Evolutionary conservation across 2,329 filamentous ascomycete species (phyloP).

Genomic region (Penicillium sumatraense): DNA sequence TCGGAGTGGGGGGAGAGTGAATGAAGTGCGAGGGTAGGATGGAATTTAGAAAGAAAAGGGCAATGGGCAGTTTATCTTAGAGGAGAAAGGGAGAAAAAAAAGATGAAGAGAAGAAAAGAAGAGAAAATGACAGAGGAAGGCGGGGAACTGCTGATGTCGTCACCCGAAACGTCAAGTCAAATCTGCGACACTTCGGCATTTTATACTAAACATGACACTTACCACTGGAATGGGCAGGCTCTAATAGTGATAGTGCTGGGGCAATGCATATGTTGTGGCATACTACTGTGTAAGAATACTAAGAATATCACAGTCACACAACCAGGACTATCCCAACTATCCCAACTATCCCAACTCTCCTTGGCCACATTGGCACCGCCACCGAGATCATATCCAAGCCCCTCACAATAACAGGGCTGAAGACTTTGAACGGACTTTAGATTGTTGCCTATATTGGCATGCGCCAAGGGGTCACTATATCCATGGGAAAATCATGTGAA

Average conservation of each 20-base stretch:
- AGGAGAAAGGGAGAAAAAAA: not conserved
- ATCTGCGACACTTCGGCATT: no score
- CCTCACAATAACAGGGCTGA: not conserved
- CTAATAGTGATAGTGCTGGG: no score
- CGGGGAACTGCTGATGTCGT: not conserved
- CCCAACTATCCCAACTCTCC: not conserved
- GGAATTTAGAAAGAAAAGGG: not conserved
- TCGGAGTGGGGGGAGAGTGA: not conserved
- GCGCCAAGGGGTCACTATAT: not conserved
- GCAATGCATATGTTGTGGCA: no score
- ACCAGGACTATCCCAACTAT: not conserved
- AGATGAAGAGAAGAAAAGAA: not conserved
- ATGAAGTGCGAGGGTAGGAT: not conserved
- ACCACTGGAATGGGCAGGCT: not conserved
- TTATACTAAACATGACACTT: not conserved
- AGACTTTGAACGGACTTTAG: no score
- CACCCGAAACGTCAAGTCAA: not conserved
- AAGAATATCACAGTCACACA: not conserved
- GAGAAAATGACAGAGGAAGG: not conserved
- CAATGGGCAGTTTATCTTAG: not conserved
- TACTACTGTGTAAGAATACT: no score
- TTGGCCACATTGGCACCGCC: not conserved
- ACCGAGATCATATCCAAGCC: not conserved
- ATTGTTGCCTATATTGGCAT: slow-evolving; percentile 3
- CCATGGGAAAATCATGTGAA: not conserved